Evolutionary conservation across 805 yeast genomes (phyloP).

Genomic region (Starmerella ratchasimensis): DNA sequence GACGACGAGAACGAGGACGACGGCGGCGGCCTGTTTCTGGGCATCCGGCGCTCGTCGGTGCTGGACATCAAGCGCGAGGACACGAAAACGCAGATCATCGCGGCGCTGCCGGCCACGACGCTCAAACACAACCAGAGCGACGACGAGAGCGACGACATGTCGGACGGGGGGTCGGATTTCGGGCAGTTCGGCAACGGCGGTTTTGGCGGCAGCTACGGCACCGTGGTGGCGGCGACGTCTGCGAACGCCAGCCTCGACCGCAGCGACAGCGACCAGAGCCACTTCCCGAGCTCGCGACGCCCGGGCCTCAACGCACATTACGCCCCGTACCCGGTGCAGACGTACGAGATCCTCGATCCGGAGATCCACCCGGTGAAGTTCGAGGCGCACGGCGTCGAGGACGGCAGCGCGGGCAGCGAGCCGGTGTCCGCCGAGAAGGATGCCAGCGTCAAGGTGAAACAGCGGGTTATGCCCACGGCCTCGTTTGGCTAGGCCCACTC

Average conservation of each 20-base stretch:
- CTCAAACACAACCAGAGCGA: conserved; percentile 61
- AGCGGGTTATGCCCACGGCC: too few relatives aligned
- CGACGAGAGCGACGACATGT: conserved; percentile 43
- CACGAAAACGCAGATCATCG: conserved; percentile 42
- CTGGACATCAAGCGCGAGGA: conserved; percentile 12
- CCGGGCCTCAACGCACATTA: conserved; percentile 20
- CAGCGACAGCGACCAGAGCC: background rate
- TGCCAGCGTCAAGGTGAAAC: too few relatives aligned
- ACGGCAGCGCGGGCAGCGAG: too few relatives aligned
- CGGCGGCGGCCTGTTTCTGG: conserved; percentile 56
- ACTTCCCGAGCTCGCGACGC: conserved; percentile 6
- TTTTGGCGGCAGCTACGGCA: too few relatives aligned
- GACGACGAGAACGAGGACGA: conserved; percentile 40
- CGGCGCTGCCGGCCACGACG: conserved; percentile 72
- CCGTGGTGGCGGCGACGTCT: too few relatives aligned
- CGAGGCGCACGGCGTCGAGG: conserved; percentile 3
- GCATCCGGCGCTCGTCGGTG: conserved; percentile 31
- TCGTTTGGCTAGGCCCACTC: too few relatives aligned
- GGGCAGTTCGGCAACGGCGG: too few relatives aligned
- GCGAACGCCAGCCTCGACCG: too few relatives aligned
- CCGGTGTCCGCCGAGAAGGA: too few relatives aligned
- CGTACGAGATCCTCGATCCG: conserved; percentile 23
- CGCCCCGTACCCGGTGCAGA: conserved; percentile 16
- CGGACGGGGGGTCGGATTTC: too few relatives aligned
- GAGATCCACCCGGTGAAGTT: conserved; percentile 19